Conservation (phyloP, 345 rosid genomes). For the Ceriops zippeliana region DNA sequence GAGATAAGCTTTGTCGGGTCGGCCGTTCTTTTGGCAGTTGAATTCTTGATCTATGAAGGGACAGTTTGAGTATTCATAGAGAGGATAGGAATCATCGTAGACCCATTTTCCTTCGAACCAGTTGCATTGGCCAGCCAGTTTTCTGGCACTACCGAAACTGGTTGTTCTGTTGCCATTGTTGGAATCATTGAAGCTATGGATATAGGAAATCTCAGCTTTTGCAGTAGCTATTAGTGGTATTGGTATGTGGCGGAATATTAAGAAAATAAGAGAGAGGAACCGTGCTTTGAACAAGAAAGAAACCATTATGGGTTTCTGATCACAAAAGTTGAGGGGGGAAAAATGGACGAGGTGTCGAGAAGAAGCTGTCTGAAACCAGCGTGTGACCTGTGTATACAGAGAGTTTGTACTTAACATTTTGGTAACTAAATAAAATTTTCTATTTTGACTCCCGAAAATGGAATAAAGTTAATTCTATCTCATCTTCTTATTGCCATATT, state of each 20-base stretch:
- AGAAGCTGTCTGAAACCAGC: slow-evolving; percentile 9
- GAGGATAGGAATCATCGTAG: slow-evolving; percentile 47
- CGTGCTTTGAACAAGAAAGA: slow-evolving; percentile 12
- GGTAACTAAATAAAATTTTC: too few relatives aligned
- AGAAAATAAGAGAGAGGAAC: slow-evolving; percentile 15
- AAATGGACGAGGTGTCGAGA: slow-evolving; percentile 20
- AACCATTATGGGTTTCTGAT: slow-evolving; percentile 34
- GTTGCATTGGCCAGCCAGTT: slow-evolving; percentile 37
- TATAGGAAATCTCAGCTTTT: too few relatives aligned
- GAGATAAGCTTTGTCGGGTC: slow-evolving; percentile 46
- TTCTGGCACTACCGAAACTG: slow-evolving; percentile 14
- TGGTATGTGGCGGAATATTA: slow-evolving; percentile 1
- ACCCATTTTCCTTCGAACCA: slow-evolving; percentile 62
- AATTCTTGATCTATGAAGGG: slow-evolving; percentile 58
- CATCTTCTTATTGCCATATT: too few relatives aligned
- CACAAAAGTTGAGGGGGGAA: not conserved
- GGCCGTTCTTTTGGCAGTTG: slow-evolving; percentile 55
- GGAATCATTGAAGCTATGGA: not conserved
- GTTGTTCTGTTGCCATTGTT: not conserved
- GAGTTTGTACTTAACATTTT: too few relatives aligned
- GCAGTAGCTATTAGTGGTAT: not conserved
- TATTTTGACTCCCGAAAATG: too few relatives aligned
- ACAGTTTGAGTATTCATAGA: slow-evolving; percentile 41
- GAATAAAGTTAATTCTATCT: too few relatives aligned
- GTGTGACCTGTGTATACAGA: slow-evolving; percentile 22